A percentile compares a stretch with the other conserved stretches of the same genome.
Conservation (phyloP, 176 grass and related monocot species). For the Eragrostis nindensis region DNA sequence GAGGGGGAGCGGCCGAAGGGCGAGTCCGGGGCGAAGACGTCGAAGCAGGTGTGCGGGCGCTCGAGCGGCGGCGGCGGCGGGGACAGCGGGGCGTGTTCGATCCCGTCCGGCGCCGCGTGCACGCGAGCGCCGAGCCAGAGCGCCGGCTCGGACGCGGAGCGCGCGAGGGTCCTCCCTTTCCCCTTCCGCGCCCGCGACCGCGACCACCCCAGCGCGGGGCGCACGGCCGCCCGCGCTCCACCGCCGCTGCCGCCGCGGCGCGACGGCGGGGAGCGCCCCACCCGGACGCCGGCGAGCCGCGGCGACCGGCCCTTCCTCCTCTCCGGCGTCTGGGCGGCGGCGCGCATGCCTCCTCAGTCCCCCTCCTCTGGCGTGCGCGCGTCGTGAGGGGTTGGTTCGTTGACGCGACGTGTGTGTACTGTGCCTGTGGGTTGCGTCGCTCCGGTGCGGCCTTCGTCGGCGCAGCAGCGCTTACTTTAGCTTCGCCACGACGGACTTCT, state of each 20-base stretch:
- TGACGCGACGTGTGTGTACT: background rate
- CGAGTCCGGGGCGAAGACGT: conserved; percentile 36
- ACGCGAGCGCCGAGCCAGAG: conserved; percentile 37
- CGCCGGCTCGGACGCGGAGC: conserved; percentile 50
- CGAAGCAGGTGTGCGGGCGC: conserved; percentile 48
- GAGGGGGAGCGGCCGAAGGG: conserved; percentile 20
- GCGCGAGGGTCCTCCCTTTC: background rate
- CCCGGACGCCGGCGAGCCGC: conserved; percentile 16
- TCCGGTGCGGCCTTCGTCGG: background rate
- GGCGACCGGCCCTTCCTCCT: conserved; percentile 28
- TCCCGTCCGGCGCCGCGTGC: background rate
- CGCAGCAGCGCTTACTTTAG: background rate
- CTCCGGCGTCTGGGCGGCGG: background rate
- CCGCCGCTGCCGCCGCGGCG: background rate
- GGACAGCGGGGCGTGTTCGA: background rate
- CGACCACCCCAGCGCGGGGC: background rate
- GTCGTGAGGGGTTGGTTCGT: background rate
- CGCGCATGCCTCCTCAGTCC: background rate
- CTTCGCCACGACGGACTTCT: conserved; percentile 18
- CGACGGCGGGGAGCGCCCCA: background rate
- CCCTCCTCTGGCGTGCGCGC: no score
- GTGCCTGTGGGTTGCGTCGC: background rate
- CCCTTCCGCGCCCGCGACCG: background rate
- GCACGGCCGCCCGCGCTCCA: background rate
- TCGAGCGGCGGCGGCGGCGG: conserved; percentile 38